Conservation (phyloP, 225 moss, liverwort and hornwort genomes). For the Neckera pumila region DNA sequence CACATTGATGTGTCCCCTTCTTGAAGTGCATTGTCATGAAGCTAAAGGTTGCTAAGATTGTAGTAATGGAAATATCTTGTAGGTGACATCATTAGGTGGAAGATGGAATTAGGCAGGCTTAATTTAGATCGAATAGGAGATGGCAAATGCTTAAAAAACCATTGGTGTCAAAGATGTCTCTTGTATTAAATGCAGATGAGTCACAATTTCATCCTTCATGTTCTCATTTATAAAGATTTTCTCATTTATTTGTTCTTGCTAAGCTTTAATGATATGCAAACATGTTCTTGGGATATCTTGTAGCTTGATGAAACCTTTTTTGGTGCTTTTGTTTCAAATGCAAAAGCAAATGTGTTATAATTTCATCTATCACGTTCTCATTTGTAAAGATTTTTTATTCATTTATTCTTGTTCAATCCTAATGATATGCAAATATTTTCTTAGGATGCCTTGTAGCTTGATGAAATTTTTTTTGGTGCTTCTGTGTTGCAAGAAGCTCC, state of each 20-base stretch:
- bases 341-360: neutral
- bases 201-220: neutral
- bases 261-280: neutral
- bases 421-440: neutral
- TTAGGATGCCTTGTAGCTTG: neutral
- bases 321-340: neutral
- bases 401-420: neutral
- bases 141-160: neutral
- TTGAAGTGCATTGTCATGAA: neutral
- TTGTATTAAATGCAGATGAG: neutral
- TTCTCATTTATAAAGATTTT: neutral
- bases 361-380: neutral
- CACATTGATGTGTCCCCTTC: fast-evolving
- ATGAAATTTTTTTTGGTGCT: neutral
- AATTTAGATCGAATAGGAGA: neutral
- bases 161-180: neutral
- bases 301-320: neutral
- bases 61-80: neutral
- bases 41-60: neutral
- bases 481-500: fast-evolving
- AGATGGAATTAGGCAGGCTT: neutral
- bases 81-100: neutral
- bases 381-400: neutral
- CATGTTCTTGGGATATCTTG: neutral
- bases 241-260: neutral